Evolutionary conservation across 2,329 filamentous ascomycete genomes (phyloP), one percentile per base, ranked within the genome.

Genomic region (Chrysoporthe puriensis): DNA sequence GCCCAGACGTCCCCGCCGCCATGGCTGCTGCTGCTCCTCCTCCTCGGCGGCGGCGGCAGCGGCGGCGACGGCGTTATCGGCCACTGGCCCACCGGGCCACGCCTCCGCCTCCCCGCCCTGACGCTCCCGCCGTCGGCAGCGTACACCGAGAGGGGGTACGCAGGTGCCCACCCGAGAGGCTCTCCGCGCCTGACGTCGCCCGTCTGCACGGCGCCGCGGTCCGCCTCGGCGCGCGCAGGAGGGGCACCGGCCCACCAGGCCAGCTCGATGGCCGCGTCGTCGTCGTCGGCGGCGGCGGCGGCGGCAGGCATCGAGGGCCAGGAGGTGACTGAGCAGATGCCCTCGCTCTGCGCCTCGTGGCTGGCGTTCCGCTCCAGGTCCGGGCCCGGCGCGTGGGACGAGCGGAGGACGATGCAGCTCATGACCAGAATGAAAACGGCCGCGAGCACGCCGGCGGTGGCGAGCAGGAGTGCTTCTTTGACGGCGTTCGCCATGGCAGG

Each of bases 261-360:
- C 50, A 54, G 32, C 50, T 54, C 50, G 26, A 32, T 7, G 26
- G 50, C 21, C 50, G 21, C 26, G 42, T 42, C 57, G 57, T 58
- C 11, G 32, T 40, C 26, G 18, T 59, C 36, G 57, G 21, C 57
- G 21, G 11, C 34, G 18, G 42, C 57, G n/a, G n/a, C n/a, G 4
- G 7, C 42, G 18, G 34, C 57, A 2, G 57, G 18, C 36, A 40
- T 60, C 34, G 57, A 40, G 11, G 40, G 5, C 9, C 36, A 6
- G 13, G 57, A 44, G n/a, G 32, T 2, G 0, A 60, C 21, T 3
- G 57, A 60, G 40, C 57, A 3, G 36, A 60, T n/a, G 57, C 57
- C 57, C 21, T n/a, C n/a, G 57, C 57, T 60, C 57, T 60, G 57
- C 8, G 57, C 21, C n/a, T 44, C 32, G 57, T 44, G 40, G 57